Evolutionary conservation across 2,329 filamentous ascomycete species (phyloP).

Genomic region (Dryadomyces sulphureus): DNA sequence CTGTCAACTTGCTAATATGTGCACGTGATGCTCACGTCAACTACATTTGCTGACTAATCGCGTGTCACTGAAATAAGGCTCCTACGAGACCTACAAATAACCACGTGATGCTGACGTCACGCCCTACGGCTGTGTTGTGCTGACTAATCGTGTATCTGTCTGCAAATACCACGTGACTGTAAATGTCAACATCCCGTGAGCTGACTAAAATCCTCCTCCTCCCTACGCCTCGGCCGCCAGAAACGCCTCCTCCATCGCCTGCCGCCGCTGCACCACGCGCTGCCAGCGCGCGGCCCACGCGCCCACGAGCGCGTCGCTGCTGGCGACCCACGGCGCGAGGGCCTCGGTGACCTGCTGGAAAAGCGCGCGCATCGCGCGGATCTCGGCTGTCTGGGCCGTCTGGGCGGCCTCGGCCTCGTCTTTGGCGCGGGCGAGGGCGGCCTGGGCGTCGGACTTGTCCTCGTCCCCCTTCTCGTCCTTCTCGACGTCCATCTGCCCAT

Average conservation of each 20-base stretch:
- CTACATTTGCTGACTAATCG: background rate
- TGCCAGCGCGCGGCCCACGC: constrained; percentile 80
- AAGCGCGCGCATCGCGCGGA: constrained; percentile 60
- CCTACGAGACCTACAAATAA: too few species aligned
- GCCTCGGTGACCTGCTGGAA: constrained; percentile 72
- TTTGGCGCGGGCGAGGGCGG: constrained; percentile 18
- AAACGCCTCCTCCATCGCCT: constrained; percentile 71
- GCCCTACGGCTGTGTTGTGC: too few species aligned
- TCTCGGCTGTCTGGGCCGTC: constrained; percentile 54
- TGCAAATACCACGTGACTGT: too few species aligned
- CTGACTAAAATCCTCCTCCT: too few species aligned
- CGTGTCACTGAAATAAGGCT: too few species aligned
- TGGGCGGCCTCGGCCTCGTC: constrained; percentile 26
- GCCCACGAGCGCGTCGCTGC: constrained; percentile 44
- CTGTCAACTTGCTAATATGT: too few species aligned
- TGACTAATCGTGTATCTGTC: too few species aligned
- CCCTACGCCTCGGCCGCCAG: constrained; percentile 22
- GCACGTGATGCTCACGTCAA: too few species aligned
- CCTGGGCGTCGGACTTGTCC: constrained; percentile 2
- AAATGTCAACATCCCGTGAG: too few species aligned
- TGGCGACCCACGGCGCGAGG: constrained; percentile 52
- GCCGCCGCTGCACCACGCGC: constrained; percentile 67
- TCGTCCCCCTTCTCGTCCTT: constrained; percentile 10
- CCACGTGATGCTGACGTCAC: too few species aligned
- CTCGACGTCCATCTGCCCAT: constrained; percentile 23